Evolutionary conservation across 208 protist species (phyloP), one percentile per base, ranked within the genome.

Genomic region (Trypanosoma cruzi): DNA sequence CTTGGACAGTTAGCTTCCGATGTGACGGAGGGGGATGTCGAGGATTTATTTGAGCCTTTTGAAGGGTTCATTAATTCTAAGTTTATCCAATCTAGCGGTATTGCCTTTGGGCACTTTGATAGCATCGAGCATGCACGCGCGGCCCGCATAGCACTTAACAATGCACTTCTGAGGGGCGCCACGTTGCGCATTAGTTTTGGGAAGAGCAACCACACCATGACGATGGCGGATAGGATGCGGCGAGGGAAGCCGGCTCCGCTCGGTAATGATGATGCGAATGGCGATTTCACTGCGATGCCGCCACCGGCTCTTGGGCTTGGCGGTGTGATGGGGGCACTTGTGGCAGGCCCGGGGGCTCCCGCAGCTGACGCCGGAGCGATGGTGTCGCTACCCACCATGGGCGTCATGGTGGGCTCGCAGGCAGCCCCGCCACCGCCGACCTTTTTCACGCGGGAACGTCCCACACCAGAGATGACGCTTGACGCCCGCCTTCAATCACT

Each of bases 61-160:
- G 86, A 93, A 58, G 90, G 90, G n/a, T 94, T 92, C 75, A 94
- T 96, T 74, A 89, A 83, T 77, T 77, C 64, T 62, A 89, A 90
- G 62, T 90, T 89, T 55, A 81, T 94, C 34, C 54, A 68, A 20
- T 67, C 63, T 14, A 92, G 75, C 40, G 75, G 75, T 49, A 93
- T 96, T 68, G 90, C 71, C 50, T 96, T 96, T 71, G 90, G 88
- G 4, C 88, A 96, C 69, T 96, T 90, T 71, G 85, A 92, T 66
- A 82, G 76, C 20, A 56, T 88, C 36, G 90, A 94, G 29, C 62
- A 86, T 44, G 84, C 90, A 20, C 75, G 81, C 4, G 66, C 54
- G 1, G 85, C 85, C n/a, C 85, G 90, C 28, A 62, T 88, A 0
- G 81, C 65, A 14, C 72, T 96, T 54, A 66, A 81, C 29, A 81